Conservation (phyloP, 140 eudicot genomes). For the Bidens hawaiensis region DNA sequence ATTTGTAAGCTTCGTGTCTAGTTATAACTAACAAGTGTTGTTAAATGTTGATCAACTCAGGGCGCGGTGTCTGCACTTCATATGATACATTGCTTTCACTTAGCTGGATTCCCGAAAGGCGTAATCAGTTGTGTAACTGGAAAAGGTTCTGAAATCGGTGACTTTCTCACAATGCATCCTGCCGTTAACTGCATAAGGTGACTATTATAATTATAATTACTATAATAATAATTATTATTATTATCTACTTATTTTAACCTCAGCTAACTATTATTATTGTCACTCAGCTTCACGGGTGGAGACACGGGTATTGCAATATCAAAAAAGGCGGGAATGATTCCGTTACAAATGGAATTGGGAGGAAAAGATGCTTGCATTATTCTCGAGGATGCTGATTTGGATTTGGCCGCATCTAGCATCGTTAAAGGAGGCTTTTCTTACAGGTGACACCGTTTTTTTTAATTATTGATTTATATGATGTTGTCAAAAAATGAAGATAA, state of each 20-base stretch:
- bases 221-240: no score
- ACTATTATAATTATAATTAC: slow-evolving; percentile 4
- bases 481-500: no score
- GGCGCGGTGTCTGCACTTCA: slow-evolving; percentile 58
- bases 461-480: no score
- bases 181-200: slow-evolving; percentile 53
- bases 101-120: slow-evolving; percentile 59
- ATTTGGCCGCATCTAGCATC: slow-evolving; percentile 43
- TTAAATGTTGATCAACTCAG: slow-evolving; percentile 17
- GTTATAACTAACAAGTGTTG: no score
- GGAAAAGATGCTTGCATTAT: slow-evolving; percentile 60
- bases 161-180: slow-evolving; percentile 57
- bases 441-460: slow-evolving; percentile 22
- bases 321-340: slow-evolving; percentile 48
- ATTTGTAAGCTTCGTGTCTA: no score
- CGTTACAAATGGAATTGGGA: slow-evolving; percentile 56
- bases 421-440: slow-evolving; percentile 60
- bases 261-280: neutral
- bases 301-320: slow-evolving; percentile 55
- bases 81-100: slow-evolving; percentile 60
- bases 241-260: neutral
- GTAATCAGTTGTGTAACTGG: slow-evolving; percentile 49
- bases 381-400: slow-evolving; percentile 59
- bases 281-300: slow-evolving; percentile 52
- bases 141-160: slow-evolving; percentile 62